phyloP scores from a whole-genome alignment of 768 basidiomycete genomes.

The Suillus placidus region DNA sequence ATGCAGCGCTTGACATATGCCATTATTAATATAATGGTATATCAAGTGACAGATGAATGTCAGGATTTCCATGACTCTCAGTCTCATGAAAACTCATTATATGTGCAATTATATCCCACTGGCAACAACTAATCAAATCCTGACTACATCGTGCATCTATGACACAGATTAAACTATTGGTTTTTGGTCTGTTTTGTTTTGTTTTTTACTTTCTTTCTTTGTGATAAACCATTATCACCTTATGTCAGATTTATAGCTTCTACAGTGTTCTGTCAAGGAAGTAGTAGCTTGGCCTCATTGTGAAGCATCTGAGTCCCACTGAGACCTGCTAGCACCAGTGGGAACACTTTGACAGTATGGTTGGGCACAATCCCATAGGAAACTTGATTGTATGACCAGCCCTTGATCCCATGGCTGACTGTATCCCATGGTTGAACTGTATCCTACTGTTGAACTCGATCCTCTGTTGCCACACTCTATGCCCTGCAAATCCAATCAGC shows the following conservation, averaged over 20 bases:
- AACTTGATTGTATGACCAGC: background rate
- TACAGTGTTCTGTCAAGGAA: no score
- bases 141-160: background rate
- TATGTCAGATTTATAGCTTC: background rate
- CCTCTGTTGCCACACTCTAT: background rate
- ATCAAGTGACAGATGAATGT: no score
- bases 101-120: no score
- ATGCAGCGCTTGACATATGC: no score
- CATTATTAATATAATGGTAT: no score
- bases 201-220: background rate
- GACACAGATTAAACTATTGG: background rate
- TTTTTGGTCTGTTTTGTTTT: background rate
- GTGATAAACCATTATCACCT: background rate
- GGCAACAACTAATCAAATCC: no score
- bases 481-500: background rate
- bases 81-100: no score
- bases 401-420: background rate
- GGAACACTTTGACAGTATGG: background rate
- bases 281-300: no score
- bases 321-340: no score
- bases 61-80: no score
- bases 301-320: no score
- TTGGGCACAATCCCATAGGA: no score
- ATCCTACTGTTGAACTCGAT: background rate
- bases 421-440: background rate